phyloP scores from a whole-genome alignment of 495 filamentous ascomycete species.

The Aspergillus nidulans region DNA sequence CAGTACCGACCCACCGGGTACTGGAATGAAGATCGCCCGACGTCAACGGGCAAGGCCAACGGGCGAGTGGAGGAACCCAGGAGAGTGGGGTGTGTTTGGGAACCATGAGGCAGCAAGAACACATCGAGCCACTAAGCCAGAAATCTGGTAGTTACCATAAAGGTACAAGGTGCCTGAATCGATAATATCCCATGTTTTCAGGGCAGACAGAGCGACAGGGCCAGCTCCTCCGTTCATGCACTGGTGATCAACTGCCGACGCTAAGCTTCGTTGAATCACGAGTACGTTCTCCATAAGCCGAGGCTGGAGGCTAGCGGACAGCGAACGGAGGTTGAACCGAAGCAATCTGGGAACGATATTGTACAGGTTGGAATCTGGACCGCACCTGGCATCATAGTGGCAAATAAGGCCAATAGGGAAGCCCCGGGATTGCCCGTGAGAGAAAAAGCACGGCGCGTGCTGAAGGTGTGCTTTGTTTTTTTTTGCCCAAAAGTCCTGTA shows the following conservation, averaged over 20 bases:
- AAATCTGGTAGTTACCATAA: not conserved
- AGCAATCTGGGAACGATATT: no score
- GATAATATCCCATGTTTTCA: not conserved
- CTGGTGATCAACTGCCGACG: not conserved
- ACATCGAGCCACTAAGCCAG: not conserved
- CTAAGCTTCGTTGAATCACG: not conserved
- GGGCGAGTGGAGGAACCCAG: not conserved
- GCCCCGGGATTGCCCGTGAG: not conserved
- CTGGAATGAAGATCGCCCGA: constrained; percentile 14
- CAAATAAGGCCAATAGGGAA: constrained; percentile 2
- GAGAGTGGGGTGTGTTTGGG: not conserved
- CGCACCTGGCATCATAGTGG: not conserved
- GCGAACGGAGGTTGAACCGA: not conserved
- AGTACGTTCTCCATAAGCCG: not conserved
- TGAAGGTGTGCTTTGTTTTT: not conserved
- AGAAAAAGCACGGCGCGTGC: not conserved
- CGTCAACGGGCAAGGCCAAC: not conserved
- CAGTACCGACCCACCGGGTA: constrained; percentile 16
- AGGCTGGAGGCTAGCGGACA: not conserved
- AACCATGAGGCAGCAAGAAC: not conserved
- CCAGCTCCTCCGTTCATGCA: not conserved
- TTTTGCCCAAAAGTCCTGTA: not conserved
- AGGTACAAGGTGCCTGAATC: not conserved
- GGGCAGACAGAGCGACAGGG: not conserved
- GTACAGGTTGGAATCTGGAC: not conserved